These are phyloP conservation scores for Coniferiporia sulphurascens DNA, from an alignment of 1,284 basidiomycete genomes.

Conservation along the genomic window DNA sequence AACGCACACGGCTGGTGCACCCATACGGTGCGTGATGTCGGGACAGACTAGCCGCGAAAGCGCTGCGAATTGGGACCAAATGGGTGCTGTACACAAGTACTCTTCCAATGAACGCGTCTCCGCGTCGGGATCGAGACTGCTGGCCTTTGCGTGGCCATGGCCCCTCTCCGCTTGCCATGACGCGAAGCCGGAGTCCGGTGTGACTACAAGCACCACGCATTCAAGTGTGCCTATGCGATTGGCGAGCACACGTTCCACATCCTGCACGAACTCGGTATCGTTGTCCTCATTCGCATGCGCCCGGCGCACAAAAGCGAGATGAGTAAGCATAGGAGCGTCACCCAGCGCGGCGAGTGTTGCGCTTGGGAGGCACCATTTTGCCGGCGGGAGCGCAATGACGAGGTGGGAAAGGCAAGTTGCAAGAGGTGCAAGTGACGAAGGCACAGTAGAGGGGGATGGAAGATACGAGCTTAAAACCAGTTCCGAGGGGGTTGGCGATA, in stretches of 20 bases:
- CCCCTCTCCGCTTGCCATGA: background rate
- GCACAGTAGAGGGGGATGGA: background rate
- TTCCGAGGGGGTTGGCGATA: slow-evolving; percentile 12
- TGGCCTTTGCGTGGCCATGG: background rate
- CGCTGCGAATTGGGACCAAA: slow-evolving; percentile 7
- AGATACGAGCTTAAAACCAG: slow-evolving; percentile 8
- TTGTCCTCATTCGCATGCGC: slow-evolving; percentile 39
- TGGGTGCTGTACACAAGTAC: slow-evolving; percentile 7
- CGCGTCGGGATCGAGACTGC: background rate
- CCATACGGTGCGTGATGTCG: background rate
- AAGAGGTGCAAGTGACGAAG: slow-evolving; percentile 1
- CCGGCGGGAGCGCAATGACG: slow-evolving; percentile 36
- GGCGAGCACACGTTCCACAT: slow-evolving; percentile 30
- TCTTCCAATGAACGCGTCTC: background rate
- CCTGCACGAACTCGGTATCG: slow-evolving; percentile 34
- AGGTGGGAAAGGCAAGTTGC: slow-evolving; percentile 31
- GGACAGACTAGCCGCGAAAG: background rate
- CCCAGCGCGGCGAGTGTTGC: slow-evolving; percentile 33
- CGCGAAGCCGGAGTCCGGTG: slow-evolving; percentile 6
- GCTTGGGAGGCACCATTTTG: slow-evolving; percentile 33
- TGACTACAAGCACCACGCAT: slow-evolving; percentile 7
- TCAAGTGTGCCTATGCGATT: slow-evolving; percentile 5
- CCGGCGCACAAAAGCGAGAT: slow-evolving; percentile 38
- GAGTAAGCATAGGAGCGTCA: slow-evolving; percentile 31
- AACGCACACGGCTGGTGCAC: background rate